phyloP scores from a whole-genome alignment of 2,329 filamentous ascomycete species.

The Penicillium sp. region DNA sequence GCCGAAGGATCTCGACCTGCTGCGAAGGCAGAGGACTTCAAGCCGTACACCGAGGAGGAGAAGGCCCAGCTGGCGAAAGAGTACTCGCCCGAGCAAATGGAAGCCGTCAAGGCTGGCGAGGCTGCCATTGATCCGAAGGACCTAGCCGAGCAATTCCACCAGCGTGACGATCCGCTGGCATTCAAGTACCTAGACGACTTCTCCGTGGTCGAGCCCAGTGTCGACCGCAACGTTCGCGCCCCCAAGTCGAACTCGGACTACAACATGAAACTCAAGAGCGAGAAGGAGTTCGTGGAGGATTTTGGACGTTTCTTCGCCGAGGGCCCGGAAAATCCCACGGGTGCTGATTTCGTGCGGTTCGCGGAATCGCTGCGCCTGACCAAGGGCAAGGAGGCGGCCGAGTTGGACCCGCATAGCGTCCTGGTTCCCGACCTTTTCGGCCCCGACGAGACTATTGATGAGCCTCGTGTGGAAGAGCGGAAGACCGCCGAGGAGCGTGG shows the following conservation, averaged over 20 bases:
- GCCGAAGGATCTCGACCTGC: conserved; percentile 21
- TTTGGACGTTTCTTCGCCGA: conserved; percentile 50
- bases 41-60: conserved; percentile 67
- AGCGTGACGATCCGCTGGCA: conserved; percentile 70
- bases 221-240: conserved; percentile 66
- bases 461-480: conserved; percentile 26
- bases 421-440: conserved; percentile 54
- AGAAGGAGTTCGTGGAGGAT: conserved; percentile 61
- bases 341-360: conserved; percentile 43
- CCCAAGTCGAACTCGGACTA: conserved; percentile 54
- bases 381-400: conserved; percentile 50
- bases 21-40: conserved; percentile 35
- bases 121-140: conserved; percentile 71
- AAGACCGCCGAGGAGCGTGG: conserved; percentile 28
- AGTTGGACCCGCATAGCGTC: conserved; percentile 49
- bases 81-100: conserved; percentile 79
- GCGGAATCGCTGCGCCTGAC: conserved; percentile 50
- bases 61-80: conserved; percentile 59
- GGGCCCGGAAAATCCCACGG: conserved; percentile 52
- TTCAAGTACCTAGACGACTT: conserved; percentile 82
- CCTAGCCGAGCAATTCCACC: conserved; percentile 67
- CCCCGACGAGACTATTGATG: conserved; percentile 36
- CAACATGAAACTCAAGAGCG: conserved; percentile 59
- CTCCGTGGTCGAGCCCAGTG: conserved; percentile 69
- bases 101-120: conserved; percentile 79